Base-by-base conservation (phyloP, 164 flowering plant genomes). In the Saururus chinensis region DNA sequence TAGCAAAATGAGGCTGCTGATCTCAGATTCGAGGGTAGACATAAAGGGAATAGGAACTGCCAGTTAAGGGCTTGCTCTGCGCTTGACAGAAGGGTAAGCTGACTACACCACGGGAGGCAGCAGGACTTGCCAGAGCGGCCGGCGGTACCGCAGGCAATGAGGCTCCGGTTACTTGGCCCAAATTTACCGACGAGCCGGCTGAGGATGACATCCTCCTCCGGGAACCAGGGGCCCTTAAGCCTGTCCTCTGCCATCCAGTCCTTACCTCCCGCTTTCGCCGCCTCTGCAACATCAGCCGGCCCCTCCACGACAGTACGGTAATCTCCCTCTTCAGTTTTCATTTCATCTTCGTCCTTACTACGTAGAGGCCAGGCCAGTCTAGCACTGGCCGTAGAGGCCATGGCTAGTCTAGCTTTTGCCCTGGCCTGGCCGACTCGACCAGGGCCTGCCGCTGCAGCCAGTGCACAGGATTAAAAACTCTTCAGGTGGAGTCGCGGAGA, bases 81-180 rank as follows among this genome's bases (percentile, higher is more conserved):
- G 89, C 65, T 82, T 81, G 23, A 87, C 78, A 64, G 67, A 55
- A 61, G 89, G 93, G 67, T 84, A 17, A 92, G 96, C 81, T 92
- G 95, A 69, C 88, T 91, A 67, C 95, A 91, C 98, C 98, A 91
- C 4, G 95, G 80, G 51, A 88, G 84, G 35, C 98, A 83, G 65
- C 96, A 91, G 11, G 96, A 86, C 73, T 88, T 86, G 49, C 96
- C 92, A 22, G 98, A 85, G 66, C 98, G 70, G 0, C 98, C 98
- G 11, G 89, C 51, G 60, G 85, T 87, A 30, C 92, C 86, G 3
- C 86, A 80, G 17, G 95, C 89, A 56, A 88, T 89, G 53, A 87
- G 67, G 60, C 85, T 81, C 98, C 98, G 88, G 68, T 89, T 92
- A 70, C 84, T 76, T 4, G 98, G 80, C 12, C 98, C 96, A 56